Percentiles rank a stretch among this genome's conserved stretches.
Conservation (phyloP, 805 yeast species). For the Metschnikowia similis region DNA sequence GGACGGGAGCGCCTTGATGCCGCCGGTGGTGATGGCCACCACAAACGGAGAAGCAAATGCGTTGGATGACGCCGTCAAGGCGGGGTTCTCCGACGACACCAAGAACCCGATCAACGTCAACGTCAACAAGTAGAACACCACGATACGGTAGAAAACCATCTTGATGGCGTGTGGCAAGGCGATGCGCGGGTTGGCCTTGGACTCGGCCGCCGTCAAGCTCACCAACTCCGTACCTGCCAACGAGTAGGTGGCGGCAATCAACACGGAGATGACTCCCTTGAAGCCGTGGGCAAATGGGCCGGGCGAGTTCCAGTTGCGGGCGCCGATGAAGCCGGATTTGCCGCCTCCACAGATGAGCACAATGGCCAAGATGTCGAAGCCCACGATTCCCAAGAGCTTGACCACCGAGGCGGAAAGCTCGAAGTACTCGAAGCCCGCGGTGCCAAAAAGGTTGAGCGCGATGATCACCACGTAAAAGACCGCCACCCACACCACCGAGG, state of each 20-base stretch:
- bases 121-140: constrained; percentile 38
- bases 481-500: constrained; percentile 40
- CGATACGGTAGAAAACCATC: constrained; percentile 40
- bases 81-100: constrained; percentile 29
- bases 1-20: constrained; percentile 39
- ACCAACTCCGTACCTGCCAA: constrained; percentile 42
- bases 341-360: constrained; percentile 39
- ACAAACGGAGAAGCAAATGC: constrained; percentile 41
- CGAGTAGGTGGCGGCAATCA: constrained; percentile 39
- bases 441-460: constrained; percentile 30
- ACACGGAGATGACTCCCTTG: constrained; percentile 36
- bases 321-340: constrained; percentile 36
- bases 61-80: constrained; percentile 24
- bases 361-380: constrained; percentile 38
- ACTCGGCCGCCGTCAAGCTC: constrained; percentile 37
- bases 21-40: constrained; percentile 39
- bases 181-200: constrained; percentile 33
- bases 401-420: constrained; percentile 34
- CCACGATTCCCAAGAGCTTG: constrained; percentile 36
- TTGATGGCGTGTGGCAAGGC: constrained; percentile 40
- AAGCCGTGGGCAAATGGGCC: constrained; percentile 34
- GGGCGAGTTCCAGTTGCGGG: constrained; percentile 33
- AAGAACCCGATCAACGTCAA: constrained; percentile 38
- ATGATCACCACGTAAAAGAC: constrained; percentile 36
- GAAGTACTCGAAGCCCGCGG: constrained; percentile 35